Conservation (phyloP, 139 green algal genomes). For the Picochlorum sp. region DNA sequence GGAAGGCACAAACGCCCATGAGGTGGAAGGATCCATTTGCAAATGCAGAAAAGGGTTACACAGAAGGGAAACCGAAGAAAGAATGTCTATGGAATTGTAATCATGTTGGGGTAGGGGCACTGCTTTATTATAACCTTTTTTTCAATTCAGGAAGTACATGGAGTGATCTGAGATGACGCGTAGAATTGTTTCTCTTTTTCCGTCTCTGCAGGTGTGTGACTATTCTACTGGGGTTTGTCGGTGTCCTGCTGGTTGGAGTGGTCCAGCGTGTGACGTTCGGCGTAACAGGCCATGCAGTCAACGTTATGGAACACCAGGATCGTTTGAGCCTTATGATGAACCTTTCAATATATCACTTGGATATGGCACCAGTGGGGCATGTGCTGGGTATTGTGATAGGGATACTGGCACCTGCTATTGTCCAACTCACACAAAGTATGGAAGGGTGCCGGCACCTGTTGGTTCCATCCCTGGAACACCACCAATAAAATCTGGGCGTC, state of each 20-base stretch:
- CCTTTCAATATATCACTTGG: background rate
- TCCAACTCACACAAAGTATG: conserved; percentile 1
- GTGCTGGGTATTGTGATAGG: conserved; percentile 7
- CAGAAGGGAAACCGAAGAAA: background rate
- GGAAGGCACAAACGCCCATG: no score
- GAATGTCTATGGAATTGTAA: conserved; percentile 13
- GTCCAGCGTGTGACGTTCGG: background rate
- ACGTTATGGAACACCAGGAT: no score
- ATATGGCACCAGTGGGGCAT: background rate
- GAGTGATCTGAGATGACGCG: background rate
- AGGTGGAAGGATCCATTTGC: no score
- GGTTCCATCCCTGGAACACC: background rate
- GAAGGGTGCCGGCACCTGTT: background rate
- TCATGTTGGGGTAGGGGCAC: background rate
- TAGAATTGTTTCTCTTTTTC: background rate
- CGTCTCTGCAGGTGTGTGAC: conserved; percentile 7
- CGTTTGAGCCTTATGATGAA: conserved; percentile 7
- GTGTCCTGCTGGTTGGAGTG: conserved; percentile 13
- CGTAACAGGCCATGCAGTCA: conserved; percentile 3
- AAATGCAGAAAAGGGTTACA: no score
- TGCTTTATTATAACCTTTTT: background rate
- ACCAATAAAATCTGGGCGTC: conserved; percentile 5
- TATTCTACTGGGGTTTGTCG: background rate
- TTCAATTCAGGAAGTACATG: background rate
- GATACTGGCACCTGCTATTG: conserved; percentile 15